Evolutionary conservation across 2,329 filamentous ascomycete species (phyloP).

Genomic region (Hyphodiscus sp.): DNA sequence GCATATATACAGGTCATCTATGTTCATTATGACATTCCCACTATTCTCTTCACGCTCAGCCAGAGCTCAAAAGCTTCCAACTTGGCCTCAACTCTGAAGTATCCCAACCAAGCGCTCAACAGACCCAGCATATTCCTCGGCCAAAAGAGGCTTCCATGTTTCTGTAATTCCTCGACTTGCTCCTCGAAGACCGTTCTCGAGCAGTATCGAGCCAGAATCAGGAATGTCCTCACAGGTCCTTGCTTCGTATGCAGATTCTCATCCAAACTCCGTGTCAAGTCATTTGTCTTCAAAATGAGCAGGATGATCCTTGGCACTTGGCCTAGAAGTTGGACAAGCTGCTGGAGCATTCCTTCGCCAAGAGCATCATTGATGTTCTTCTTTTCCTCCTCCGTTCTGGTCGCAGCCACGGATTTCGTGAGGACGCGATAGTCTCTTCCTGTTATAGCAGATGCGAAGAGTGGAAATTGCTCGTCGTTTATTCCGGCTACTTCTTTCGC

Average conservation of each 20-base stretch:
- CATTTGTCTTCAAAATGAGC: slow-evolving; percentile 95
- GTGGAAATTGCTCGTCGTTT: slow-evolving; percentile 80
- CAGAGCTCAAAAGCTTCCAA: slow-evolving; percentile 58
- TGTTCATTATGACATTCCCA: slow-evolving; percentile 23
- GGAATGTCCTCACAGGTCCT: slow-evolving; percentile 57
- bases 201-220: slow-evolving; percentile 65
- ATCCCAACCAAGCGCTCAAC: slow-evolving; percentile 51
- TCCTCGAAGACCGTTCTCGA: slow-evolving; percentile 60
- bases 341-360: slow-evolving; percentile 80
- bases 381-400: slow-evolving; percentile 69
- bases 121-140: slow-evolving; percentile 49
- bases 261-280: slow-evolving; percentile 87
- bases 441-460: slow-evolving; percentile 95
- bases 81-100: slow-evolving; percentile 55
- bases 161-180: slow-evolving; percentile 50
- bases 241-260: slow-evolving; percentile 76
- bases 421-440: slow-evolving; percentile 83
- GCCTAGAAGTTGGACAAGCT: slow-evolving; percentile 81
- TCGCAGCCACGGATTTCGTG: slow-evolving; percentile 45
- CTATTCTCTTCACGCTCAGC: slow-evolving; percentile 46
- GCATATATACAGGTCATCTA: not conserved
- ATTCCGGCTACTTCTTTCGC: slow-evolving; percentile 85
- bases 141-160: slow-evolving; percentile 49
- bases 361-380: slow-evolving; percentile 78
- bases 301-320: slow-evolving; percentile 88